A percentile compares a stretch with the other conserved stretches of the same genome.
These are phyloP conservation scores for Komagataella pseudopastoris DNA, from an alignment of 805 yeast species.

Conservation along the genomic window DNA sequence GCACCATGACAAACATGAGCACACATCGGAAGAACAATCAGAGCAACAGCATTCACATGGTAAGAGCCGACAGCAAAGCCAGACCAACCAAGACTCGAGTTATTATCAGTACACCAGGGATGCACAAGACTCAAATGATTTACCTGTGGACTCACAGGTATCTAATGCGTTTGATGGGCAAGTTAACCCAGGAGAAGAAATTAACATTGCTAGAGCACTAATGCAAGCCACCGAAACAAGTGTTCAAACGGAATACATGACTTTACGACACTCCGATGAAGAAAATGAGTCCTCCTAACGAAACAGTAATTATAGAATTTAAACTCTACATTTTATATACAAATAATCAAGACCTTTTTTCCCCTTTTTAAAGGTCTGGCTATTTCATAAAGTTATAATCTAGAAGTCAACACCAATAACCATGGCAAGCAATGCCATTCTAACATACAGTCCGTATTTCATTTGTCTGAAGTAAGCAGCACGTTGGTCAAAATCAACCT, in stretches of 20 bases:
- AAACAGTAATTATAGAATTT: not conserved
- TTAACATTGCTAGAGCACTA: conserved; percentile 53
- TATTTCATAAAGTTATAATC: not conserved
- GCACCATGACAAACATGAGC: conserved; percentile 8
- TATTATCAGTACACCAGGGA: conserved; percentile 2
- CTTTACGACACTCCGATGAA: not conserved
- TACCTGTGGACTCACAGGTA: conserved; percentile 50
- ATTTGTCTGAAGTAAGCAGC: conserved; percentile 99
- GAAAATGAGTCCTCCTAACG: conserved; percentile 1
- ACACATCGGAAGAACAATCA: conserved; percentile 5
- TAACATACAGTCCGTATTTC: conserved; percentile 95
- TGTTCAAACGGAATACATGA: not conserved
- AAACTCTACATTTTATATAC: not conserved
- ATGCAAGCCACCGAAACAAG: conserved; percentile 38
- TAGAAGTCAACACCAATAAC: conserved; percentile 89
- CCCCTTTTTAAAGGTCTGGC: not conserved
- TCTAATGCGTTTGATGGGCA: conserved; percentile 6
- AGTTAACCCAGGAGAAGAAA: conserved; percentile 31
- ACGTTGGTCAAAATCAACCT: conserved; percentile 97
- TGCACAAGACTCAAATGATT: conserved; percentile 14
- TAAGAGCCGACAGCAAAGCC: conserved; percentile 1
- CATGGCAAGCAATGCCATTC: conserved; percentile 98
- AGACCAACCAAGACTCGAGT: conserved; percentile 1
- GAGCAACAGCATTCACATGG: conserved; percentile 4
- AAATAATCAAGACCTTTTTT: not conserved